A percentile compares a stretch with the other conserved stretches of the same genome.
Evolutionary conservation across 768 basidiomycete genomes (phyloP).

Genomic region (Mycena vitilis): DNA sequence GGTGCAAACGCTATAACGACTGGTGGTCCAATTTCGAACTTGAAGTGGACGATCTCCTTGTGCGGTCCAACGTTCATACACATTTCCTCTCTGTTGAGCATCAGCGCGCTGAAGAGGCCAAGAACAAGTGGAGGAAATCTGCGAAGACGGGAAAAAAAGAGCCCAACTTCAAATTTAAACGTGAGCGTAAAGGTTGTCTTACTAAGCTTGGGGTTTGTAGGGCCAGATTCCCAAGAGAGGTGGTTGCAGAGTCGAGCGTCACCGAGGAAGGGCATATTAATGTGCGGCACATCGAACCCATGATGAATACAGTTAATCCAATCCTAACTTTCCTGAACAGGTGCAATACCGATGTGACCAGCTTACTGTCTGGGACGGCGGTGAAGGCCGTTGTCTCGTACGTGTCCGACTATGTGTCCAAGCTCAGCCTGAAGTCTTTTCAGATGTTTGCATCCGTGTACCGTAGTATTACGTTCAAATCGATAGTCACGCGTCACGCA

Average conservation of each 20-base stretch:
- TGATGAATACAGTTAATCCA: neutral
- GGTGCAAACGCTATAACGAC: too few relatives aligned
- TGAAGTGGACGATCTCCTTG: neutral
- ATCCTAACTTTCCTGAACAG: neutral
- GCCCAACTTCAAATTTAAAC: neutral
- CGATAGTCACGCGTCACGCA: too few relatives aligned
- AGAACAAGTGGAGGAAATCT: neutral
- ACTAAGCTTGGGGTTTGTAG: neutral
- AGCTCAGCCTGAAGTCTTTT: too few relatives aligned
- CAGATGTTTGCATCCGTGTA: too few relatives aligned
- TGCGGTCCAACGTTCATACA: neutral
- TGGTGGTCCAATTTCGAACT: too few relatives aligned
- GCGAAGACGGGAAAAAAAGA: neutral
- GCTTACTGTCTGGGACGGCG: too few relatives aligned
- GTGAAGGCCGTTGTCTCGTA: neutral
- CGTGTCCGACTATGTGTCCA: too few relatives aligned
- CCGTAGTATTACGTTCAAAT: too few relatives aligned
- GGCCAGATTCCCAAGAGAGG: neutral
- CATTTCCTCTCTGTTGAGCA: neutral
- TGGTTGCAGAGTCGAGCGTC: neutral
- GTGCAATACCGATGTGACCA: neutral
- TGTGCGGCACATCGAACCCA: too few relatives aligned
- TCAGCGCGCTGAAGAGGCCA: neutral
- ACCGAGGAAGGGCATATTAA: neutral
- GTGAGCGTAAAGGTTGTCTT: neutral